Evolutionary conservation across 1,284 basidiomycete genomes (phyloP).

Genomic region (Singerocomus rubriflavus): DNA sequence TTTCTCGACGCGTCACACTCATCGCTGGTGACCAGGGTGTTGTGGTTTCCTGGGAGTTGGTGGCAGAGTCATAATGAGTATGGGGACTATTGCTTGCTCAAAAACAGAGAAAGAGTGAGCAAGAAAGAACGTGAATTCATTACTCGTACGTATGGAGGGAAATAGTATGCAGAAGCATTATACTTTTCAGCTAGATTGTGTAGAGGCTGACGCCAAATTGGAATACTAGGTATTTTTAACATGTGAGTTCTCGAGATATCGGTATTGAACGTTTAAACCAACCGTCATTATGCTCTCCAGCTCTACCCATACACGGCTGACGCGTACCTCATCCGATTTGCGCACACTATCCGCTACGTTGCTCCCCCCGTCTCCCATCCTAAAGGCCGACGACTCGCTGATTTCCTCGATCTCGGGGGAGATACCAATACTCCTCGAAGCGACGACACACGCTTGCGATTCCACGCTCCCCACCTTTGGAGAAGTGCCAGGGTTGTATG

Average conservation of each 20-base stretch:
- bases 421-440: constrained; percentile 54
- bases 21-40: constrained; percentile 61
- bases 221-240: constrained; percentile 22
- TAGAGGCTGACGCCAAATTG: constrained; percentile 23
- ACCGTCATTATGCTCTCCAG: constrained; percentile 15
- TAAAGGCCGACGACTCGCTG: constrained; percentile 39
- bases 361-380: constrained; percentile 47
- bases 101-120: constrained; percentile 44
- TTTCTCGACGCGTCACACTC: constrained; percentile 84
- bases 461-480: not conserved
- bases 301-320: constrained; percentile 21
- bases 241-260: not conserved
- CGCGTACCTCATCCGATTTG: constrained; percentile 38
- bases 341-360: constrained; percentile 28
- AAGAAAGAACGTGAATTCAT: constrained; percentile 38
- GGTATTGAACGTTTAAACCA: not conserved
- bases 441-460: constrained; percentile 4
- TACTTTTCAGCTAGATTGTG: constrained; percentile 6
- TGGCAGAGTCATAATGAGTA: constrained; percentile 66
- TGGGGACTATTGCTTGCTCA: constrained; percentile 72
- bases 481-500: constrained; percentile 1
- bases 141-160: constrained; percentile 2
- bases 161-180: constrained; percentile 9
- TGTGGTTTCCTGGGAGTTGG: constrained; percentile 72
- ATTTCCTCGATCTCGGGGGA: constrained; percentile 46